Evolutionary conservation across 2,329 filamentous ascomycete genomes (phyloP), one percentile per base, ranked within the genome.

Genomic region (Cucurbitaria berberidis): DNA sequence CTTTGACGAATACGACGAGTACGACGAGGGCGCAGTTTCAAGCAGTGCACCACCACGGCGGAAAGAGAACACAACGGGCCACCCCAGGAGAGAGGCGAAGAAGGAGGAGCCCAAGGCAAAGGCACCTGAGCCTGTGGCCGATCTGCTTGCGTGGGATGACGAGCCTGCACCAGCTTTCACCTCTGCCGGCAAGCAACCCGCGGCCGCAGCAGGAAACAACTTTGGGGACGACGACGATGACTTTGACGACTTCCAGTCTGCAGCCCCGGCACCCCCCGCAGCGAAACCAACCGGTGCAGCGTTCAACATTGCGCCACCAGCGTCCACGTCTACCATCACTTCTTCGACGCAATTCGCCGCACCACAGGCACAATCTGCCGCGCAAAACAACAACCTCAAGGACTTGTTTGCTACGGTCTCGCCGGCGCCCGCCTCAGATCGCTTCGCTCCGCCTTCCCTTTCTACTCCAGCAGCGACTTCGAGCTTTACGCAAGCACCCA

Each of bases 1-100:
- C 60, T 99, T 97, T 65, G 93, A 98, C 65, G 95, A 97, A 76
- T 99, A 99, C 69, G 93, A 99, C 71, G 95, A 99, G 76, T 93
- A 89, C 68, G 93, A 98, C 50, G 95, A 96, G 67, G 91, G 83
- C 35, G 81, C 82, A 43, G 77, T 81, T 45, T 74, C 82, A n/a
- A 61, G 53, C 50, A 78, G 49, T 19, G 43, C 84, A 53, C 77
- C 84, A 21, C 78, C 80, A 29, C 80, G 80, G 62, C 78, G 81
- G 66, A 85, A 81, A 70, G 78, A 81, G 60, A 74, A 76, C 24
- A 51, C 71, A 11, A 51, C 68, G 48, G 62, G 73, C 51, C 66
- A 67, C 53, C 63, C 66, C 30, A 67, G 61, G 63, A 69, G 71
- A 59, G 77, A 80, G 61, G 75, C 78, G 40, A 89, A 89, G 76